These are phyloP conservation scores for Ambispora gerdemannii DNA, from an alignment of 192 early-diverging fungal species.

Conservation along the genomic window DNA sequence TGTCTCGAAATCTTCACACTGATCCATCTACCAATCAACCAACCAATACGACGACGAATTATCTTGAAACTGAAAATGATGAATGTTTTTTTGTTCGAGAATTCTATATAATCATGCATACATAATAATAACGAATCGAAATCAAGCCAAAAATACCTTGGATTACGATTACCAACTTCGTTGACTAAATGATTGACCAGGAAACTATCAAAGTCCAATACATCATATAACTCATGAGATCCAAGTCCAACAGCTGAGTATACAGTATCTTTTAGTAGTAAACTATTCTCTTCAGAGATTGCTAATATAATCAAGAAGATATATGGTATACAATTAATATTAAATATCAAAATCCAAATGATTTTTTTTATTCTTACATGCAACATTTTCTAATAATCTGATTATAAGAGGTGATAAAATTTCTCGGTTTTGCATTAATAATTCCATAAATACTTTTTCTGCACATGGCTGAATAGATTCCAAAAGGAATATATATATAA, in stretches of 20 bases:
- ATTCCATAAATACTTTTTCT: slow-evolving; percentile 77
- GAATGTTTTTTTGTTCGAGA: background rate
- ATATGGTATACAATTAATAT: too few relatives aligned
- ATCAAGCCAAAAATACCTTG: slow-evolving; percentile 40
- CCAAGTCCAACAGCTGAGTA: slow-evolving; percentile 79
- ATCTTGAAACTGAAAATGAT: slow-evolving; percentile 41
- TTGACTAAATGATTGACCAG: slow-evolving; percentile 56
- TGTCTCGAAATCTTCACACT: slow-evolving; percentile 67
- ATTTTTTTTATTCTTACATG: slow-evolving; percentile 38
- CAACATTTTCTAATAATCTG: slow-evolving; percentile 52
- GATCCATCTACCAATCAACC: slow-evolving; percentile 85
- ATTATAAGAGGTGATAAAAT: slow-evolving; percentile 62
- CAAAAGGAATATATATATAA: background rate
- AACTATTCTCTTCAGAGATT: slow-evolving; percentile 38
- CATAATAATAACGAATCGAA: background rate
- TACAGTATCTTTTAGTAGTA: slow-evolving; percentile 73
- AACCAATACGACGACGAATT: slow-evolving; percentile 67
- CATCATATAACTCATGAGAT: slow-evolving; percentile 76
- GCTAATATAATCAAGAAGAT: too few relatives aligned
- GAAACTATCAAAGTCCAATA: slow-evolving; percentile 79
- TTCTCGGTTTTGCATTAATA: slow-evolving; percentile 65
- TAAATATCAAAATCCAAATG: background rate
- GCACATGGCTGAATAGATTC: slow-evolving; percentile 62
- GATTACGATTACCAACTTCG: slow-evolving; percentile 54
- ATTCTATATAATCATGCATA: background rate